These are phyloP conservation scores for Sporothrix protearum DNA, from an alignment of 2,329 filamentous ascomycete genomes.

Conservation along the genomic window DNA sequence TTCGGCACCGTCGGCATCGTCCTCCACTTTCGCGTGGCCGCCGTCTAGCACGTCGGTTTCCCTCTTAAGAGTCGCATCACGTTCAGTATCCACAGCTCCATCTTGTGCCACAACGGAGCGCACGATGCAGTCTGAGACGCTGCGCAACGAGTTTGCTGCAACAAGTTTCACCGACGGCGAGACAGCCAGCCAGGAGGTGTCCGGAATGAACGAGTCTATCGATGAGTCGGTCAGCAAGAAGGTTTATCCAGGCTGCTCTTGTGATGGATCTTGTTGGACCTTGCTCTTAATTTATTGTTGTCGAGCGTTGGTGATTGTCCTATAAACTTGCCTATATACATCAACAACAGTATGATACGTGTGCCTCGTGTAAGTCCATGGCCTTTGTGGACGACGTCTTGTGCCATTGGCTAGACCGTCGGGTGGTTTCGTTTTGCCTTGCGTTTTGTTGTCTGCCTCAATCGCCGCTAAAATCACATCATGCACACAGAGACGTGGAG, in stretches of 20 bases:
- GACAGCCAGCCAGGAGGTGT: slow-evolving; percentile 7
- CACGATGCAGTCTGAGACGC: not conserved
- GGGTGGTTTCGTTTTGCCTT: not conserved
- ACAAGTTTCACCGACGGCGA: not conserved
- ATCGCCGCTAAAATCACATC: slow-evolving; percentile 19
- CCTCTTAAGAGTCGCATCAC: slow-evolving; percentile 11
- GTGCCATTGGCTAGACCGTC: not conserved
- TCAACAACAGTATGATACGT: not conserved
- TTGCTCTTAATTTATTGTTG: not conserved
- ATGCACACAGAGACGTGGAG: not conserved
- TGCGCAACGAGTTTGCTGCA: not conserved
- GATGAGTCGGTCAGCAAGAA: not conserved
- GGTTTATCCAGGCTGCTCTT: not conserved
- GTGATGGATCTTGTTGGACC: not conserved
- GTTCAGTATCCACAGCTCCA: slow-evolving; percentile 48
- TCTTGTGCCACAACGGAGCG: slow-evolving; percentile 32
- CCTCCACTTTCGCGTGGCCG: slow-evolving; percentile 7
- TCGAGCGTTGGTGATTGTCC: not conserved
- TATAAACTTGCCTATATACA: not conserved
- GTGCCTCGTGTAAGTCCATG: not conserved
- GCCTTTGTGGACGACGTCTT: not conserved
- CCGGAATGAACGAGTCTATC: not conserved
- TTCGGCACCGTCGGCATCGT: slow-evolving; percentile 1
- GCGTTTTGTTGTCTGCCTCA: not conserved
- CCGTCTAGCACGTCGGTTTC: slow-evolving; percentile 19